Conservation (phyloP, 306 rosid species). For the Coriaria nepalensis region DNA sequence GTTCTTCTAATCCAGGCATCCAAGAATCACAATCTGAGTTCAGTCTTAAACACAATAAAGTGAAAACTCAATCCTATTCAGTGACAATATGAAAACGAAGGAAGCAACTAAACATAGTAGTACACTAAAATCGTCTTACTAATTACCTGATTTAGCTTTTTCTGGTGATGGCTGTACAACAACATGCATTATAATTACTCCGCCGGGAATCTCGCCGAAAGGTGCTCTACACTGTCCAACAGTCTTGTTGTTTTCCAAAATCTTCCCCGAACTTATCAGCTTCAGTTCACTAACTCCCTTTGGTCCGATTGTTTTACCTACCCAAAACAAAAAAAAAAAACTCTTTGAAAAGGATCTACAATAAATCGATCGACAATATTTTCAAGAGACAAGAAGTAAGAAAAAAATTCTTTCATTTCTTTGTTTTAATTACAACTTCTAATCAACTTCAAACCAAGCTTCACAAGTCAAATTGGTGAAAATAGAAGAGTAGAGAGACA, state of each 20-base stretch:
- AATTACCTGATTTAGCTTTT: slow-evolving; percentile 66
- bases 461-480: background rate
- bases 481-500: background rate
- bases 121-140: too few species aligned
- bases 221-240: slow-evolving; percentile 82
- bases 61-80: background rate
- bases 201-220: slow-evolving; percentile 49
- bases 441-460: too few species aligned
- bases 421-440: too few species aligned
- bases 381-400: background rate
- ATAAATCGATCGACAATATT: background rate
- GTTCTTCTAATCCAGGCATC: too few species aligned
- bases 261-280: slow-evolving; percentile 72
- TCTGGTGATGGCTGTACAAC: slow-evolving; percentile 80
- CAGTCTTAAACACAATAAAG: too few species aligned
- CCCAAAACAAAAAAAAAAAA: background rate
- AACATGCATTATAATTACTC: slow-evolving; percentile 62
- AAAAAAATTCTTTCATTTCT: background rate
- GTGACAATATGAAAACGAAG: background rate
- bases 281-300: slow-evolving; percentile 85
- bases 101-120: slow-evolving; percentile 10
- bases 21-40: too few species aligned
- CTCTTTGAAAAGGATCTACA: too few species aligned
- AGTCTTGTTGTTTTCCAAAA: slow-evolving; percentile 88
- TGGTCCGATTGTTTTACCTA: slow-evolving; percentile 63